A percentile compares a stretch with the other conserved stretches of the same genome.
Conservation (phyloP, 768 basidiomycete genomes). For the Suillus alpinus region DNA sequence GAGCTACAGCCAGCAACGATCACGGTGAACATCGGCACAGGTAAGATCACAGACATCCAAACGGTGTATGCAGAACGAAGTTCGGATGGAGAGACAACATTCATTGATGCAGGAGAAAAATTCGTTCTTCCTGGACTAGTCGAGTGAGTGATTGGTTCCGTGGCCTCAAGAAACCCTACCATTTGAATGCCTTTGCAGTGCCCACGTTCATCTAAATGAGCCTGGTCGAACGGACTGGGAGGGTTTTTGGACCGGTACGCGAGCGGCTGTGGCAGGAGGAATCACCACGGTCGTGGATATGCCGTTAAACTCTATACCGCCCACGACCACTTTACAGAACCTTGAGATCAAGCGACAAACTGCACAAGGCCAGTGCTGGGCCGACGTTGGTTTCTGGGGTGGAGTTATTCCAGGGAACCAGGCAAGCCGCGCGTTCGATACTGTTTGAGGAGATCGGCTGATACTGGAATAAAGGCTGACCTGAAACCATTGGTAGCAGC, state of each 20-base stretch:
- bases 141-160: constrained; percentile 46
- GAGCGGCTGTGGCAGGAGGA: constrained; percentile 88
- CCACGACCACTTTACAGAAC: constrained; percentile 83
- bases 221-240: constrained; percentile 95
- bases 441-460: background rate
- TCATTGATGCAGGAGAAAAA: constrained; percentile 50
- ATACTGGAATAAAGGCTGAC: constrained; percentile 47
- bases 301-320: constrained; percentile 97
- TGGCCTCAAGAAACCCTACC: background rate
- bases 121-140: constrained; percentile 76
- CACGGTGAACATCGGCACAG: constrained; percentile 51
- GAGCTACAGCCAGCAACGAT: constrained; percentile 64
- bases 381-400: constrained; percentile 82
- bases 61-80: constrained; percentile 23
- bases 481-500: constrained; percentile 71
- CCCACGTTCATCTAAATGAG: constrained; percentile 92
- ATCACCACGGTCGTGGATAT: constrained; percentile 97
- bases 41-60: constrained; percentile 59
- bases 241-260: constrained; percentile 89
- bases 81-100: constrained; percentile 25
- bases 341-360: constrained; percentile 68
- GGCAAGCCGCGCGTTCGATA: constrained; percentile 34
- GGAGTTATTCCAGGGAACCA: constrained; percentile 93
- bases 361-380: constrained; percentile 65
- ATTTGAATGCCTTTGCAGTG: constrained; percentile 38